Percentiles rank a stretch among this genome's conserved stretches.
These are phyloP conservation scores for Wickerhamiella sergipiensis DNA, from an alignment of 805 yeast species.

Conservation along the genomic window DNA sequence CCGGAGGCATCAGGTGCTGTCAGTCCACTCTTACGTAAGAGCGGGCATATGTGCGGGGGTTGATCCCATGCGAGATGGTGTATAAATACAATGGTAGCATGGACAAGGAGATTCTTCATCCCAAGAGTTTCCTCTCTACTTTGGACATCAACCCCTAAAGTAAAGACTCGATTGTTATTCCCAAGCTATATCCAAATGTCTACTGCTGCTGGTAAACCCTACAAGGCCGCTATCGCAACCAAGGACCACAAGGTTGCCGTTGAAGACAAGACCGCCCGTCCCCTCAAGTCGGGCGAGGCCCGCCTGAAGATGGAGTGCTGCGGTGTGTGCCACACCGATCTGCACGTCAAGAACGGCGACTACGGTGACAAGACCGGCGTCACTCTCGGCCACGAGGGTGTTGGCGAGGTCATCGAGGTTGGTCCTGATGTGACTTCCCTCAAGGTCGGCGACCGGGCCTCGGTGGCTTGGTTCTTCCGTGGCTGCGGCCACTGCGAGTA, in stretches of 20 bases:
- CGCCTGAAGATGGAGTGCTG: conserved; percentile 72
- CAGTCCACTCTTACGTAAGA: neutral
- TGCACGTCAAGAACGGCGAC: conserved; percentile 94
- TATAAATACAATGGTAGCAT: neutral
- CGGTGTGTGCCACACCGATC: conserved; percentile 89
- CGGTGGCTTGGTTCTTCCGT: conserved; percentile 72
- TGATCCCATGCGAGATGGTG: neutral
- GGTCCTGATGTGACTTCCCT: conserved; percentile 58
- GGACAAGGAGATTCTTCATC: neutral
- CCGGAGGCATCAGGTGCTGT: neutral
- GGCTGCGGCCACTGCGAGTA: conserved; percentile 66
- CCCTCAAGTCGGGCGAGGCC: conserved; percentile 49
- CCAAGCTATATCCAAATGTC: neutral
- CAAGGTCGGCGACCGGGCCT: conserved; percentile 69
- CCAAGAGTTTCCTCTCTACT: neutral
- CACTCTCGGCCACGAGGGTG: conserved; percentile 87
- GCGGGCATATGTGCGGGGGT: neutral
- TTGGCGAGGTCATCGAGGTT: conserved; percentile 69
- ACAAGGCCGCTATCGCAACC: neutral
- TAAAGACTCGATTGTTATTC: neutral
- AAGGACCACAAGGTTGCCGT: neutral
- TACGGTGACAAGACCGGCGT: conserved; percentile 63
- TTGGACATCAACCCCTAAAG: neutral
- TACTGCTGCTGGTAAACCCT: neutral
- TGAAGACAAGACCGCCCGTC: neutral